Evolutionary conservation across 108 stramenopile species (phyloP).

Genomic region (Cyclotella choctawhatcheeana): DNA sequence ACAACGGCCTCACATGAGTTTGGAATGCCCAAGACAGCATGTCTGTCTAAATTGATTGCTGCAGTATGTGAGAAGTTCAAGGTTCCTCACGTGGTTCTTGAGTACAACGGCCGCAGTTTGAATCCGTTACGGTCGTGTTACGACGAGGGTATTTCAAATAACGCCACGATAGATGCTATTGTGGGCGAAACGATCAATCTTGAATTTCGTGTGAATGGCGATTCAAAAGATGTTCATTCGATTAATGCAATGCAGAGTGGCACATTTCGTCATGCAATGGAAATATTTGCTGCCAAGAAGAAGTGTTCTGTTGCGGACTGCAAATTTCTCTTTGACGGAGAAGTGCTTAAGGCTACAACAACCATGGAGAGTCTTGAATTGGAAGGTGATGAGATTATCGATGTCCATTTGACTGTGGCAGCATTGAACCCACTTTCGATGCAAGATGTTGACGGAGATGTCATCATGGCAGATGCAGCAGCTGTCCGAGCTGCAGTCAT

Average conservation of each 20-base stretch:
- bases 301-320: conserved; percentile 21
- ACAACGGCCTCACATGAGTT: conserved; percentile 12
- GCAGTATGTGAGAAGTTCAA: conserved; percentile 15
- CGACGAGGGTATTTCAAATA: conserved; percentile 16
- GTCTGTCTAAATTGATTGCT: conserved; percentile 18
- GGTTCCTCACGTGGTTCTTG: conserved; percentile 6
- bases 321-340: conserved; percentile 58
- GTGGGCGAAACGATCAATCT: conserved; percentile 15
- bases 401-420: conserved; percentile 34
- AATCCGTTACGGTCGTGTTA: conserved; percentile 18
- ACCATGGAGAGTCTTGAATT: conserved; percentile 57
- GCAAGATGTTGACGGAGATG: conserved; percentile 10
- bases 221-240: conserved; percentile 21
- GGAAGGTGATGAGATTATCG: conserved; percentile 67
- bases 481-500: neutral
- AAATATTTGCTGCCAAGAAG: conserved; percentile 18
- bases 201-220: conserved; percentile 46
- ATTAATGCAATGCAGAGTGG: conserved; percentile 15
- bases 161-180: conserved; percentile 29
- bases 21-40: conserved; percentile 16
- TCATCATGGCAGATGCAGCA: neutral
- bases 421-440: neutral
- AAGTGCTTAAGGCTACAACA: conserved; percentile 22
- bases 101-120: conserved; percentile 30
- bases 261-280: conserved; percentile 20